Conservation (phyloP, 306 rosid species). For the Comarum palustre region DNA sequence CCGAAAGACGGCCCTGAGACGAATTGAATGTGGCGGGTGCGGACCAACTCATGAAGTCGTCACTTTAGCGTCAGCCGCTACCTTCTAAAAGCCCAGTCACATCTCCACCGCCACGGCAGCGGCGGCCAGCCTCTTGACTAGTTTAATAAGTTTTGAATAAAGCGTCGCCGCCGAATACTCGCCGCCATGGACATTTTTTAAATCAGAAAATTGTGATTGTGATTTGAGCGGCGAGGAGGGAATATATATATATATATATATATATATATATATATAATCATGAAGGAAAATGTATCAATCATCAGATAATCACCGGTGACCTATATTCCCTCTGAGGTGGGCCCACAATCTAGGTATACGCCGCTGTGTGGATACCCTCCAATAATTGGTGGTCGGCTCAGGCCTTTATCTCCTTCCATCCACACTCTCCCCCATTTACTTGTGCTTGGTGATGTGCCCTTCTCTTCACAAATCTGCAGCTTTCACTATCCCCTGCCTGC, state of each 20-base stretch:
- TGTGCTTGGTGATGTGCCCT: constrained; percentile 54
- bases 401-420: constrained; percentile 7
- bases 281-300: background rate
- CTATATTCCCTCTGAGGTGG: background rate
- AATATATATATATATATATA: background rate
- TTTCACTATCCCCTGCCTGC: background rate
- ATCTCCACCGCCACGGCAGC: constrained; percentile 1
- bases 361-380: background rate
- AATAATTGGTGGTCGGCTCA: constrained; percentile 39
- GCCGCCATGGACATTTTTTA: background rate
- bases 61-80: background rate
- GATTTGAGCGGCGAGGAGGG: background rate
- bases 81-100: background rate
- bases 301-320: constrained; percentile 8
- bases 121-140: background rate
- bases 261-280: background rate
- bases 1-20: too few species aligned
- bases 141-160: background rate
- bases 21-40: background rate
- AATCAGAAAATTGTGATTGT: background rate
- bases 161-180: background rate
- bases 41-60: background rate
- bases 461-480: background rate
- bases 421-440: constrained; percentile 34
- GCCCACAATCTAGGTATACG: background rate